Evolutionary conservation across 2,329 filamentous ascomycete genomes (phyloP), one percentile per base, ranked within the genome.

Genomic region (Talaromyces sp.): DNA sequence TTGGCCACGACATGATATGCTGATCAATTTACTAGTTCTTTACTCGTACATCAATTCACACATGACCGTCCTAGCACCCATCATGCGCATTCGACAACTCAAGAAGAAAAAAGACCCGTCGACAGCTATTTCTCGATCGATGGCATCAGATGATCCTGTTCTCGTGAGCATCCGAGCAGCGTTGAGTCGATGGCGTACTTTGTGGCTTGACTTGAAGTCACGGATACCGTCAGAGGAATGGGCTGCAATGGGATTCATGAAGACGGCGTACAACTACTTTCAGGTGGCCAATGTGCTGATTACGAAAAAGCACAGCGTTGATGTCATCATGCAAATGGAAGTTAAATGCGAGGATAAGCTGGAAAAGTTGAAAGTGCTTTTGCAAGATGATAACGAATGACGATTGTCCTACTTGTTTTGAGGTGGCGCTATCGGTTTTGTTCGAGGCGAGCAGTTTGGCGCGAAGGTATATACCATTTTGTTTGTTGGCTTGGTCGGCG

Each of bases 331-430:
- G 71, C 70, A 69, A 52, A 78, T 77, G 75, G 77, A 78, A 55
- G 74, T 79, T n/a, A 76, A 75, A 58, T 79, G 77, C 39, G 76
- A 78, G 57, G 77, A 79, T 66, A 78, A 78, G 60, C 63, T 79
- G 42, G 70, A 75, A 56, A 76, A 77, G 61, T 66, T 79, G 58
- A 78, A 76, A 42, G 76, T 78, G 4, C 64, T 79, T 35, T 66
- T 77, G 18, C 67, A 71, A 54, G 75, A 77, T 58, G 75, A 77
- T 23, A 70, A 65, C 31, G 71, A 74, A 54, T 72, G 63, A 71
- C 40, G 46, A 48, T 28, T 39, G 7, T 52, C 28, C 23, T 48
- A 31, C 21, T 14, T 6, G 8, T 18, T 23, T 54, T 21, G 2
- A 28, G 7, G 8, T 12, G 14, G 31, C 11, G 21, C 9, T 54